Evolutionary conservation across 441 rosid genomes (phyloP).

Genomic region (Euphorbia corollata): DNA sequence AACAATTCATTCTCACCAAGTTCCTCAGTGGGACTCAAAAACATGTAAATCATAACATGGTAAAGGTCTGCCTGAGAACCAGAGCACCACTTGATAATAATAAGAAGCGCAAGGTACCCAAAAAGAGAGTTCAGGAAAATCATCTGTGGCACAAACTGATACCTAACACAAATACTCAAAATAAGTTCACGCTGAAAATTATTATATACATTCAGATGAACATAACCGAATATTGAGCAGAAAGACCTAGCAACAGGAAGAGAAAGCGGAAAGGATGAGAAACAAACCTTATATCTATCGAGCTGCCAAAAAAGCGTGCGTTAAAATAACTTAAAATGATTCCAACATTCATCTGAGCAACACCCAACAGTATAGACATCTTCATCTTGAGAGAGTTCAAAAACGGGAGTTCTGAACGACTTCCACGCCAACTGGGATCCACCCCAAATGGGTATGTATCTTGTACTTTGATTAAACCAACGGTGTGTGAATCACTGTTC

Average conservation of each 20-base stretch:
- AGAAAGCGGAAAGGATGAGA: background rate
- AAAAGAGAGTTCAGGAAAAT: conserved; percentile 88
- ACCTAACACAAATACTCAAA: conserved; percentile 43
- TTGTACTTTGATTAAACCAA: conserved; percentile 65
- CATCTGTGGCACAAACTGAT: conserved; percentile 92
- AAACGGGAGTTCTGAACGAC: conserved; percentile 91
- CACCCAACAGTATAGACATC: conserved; percentile 90
- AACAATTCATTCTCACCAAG: conserved; percentile 87
- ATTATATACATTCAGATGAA: background rate
- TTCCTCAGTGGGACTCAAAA: conserved; percentile 85
- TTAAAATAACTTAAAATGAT: conserved; percentile 79
- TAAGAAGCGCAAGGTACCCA: conserved; percentile 89
- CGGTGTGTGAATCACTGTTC: conserved; percentile 61
- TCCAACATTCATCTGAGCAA: conserved; percentile 90
- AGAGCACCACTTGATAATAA: conserved; percentile 90
- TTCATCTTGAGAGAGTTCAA: conserved; percentile 94
- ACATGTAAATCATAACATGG: conserved; percentile 99
- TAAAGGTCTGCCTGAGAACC: conserved; percentile 98
- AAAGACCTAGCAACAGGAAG: background rate
- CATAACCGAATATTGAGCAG: background rate
- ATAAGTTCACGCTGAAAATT: conserved; percentile 18
- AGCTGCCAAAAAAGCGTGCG: conserved; percentile 66
- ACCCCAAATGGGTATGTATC: conserved; percentile 95
- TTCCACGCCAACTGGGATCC: conserved; percentile 99
- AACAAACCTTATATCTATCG: conserved; percentile 70